phyloP scores from a whole-genome alignment of 1,139 yeast species.

The Kluyveromyces marxianus region DNA sequence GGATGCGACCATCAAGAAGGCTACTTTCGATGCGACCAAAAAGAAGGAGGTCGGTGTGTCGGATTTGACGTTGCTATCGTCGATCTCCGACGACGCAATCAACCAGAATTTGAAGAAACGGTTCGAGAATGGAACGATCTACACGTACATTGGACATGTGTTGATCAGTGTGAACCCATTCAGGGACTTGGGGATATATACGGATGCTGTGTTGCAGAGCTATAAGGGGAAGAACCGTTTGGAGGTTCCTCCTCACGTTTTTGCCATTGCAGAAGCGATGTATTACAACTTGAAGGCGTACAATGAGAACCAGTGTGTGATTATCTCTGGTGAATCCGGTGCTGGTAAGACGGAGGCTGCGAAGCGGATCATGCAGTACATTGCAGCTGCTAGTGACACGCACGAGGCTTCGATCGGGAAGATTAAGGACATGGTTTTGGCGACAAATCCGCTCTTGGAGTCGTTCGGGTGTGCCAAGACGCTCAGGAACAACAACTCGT shows the following conservation, averaged over 20 bases:
- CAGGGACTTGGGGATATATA: conserved; percentile 90
- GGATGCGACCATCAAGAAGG: conserved; percentile 67
- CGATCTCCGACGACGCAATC: conserved; percentile 86
- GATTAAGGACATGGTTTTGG: conserved; percentile 95
- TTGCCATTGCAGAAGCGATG: conserved; percentile 96
- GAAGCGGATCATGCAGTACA: conserved; percentile 95
- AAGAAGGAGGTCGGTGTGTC: conserved; percentile 97
- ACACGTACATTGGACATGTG: conserved; percentile 82
- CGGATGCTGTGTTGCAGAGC: conserved; percentile 61
- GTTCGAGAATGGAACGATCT: conserved; percentile 82
- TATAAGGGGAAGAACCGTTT: conserved; percentile 89
- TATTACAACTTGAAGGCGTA: conserved; percentile 92
- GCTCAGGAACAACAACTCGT: conserved; percentile 88
- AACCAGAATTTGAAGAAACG: conserved; percentile 86
- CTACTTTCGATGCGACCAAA: conserved; percentile 80
- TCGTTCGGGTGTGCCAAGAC: conserved; percentile 99
- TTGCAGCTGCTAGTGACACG: conserved; percentile 71
- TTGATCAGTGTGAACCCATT: conserved; percentile 95
- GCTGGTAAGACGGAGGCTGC: conserved; percentile 99
- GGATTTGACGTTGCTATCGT: conserved; percentile 82
- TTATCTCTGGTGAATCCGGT: conserved; percentile 97
- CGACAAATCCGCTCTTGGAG: conserved; percentile 93
- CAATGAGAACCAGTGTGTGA: conserved; percentile 94
- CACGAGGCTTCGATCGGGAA: conserved; percentile 60
- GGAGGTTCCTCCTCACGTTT: conserved; percentile 98